phyloP scores from a whole-genome alignment of 352 stramenopile species.

The Thalassiosira hispida region DNA sequence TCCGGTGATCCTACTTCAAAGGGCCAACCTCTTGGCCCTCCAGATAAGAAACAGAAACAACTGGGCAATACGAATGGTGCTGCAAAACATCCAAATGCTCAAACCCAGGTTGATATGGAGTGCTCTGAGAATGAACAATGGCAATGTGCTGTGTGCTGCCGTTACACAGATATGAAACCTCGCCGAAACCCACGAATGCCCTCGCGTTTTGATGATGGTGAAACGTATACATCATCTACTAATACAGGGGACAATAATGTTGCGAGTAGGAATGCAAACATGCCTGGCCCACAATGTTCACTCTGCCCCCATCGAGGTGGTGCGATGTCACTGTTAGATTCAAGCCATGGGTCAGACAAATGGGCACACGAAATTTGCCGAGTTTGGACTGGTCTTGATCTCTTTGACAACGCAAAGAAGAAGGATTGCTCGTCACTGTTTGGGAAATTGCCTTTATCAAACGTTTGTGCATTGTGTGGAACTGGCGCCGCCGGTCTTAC shows the following conservation, averaged over 20 bases:
- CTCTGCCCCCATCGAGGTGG: conserved; percentile 72
- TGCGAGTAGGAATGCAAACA: conserved; percentile 32
- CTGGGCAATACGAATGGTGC: neutral
- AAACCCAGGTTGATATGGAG: neutral
- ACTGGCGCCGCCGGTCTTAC: conserved; percentile 38
- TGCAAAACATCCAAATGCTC: conserved; percentile 2
- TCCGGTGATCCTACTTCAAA: neutral
- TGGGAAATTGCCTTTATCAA: conserved; percentile 25
- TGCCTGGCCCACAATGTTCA: conserved; percentile 53
- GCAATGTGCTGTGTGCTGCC: conserved; percentile 55
- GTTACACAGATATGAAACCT: conserved; percentile 42
- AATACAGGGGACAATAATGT: conserved; percentile 5
- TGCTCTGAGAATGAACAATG: conserved; percentile 23
- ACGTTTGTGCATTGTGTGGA: conserved; percentile 68
- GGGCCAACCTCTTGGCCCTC: neutral
- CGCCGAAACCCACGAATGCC: conserved; percentile 34
- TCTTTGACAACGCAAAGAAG: conserved; percentile 11
- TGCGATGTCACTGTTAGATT: conserved; percentile 64
- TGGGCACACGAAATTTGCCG: conserved; percentile 80
- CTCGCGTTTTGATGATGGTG: conserved; percentile 46
- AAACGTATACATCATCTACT: conserved; percentile 27
- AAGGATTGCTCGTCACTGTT: conserved; percentile 5
- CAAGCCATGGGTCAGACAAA: conserved; percentile 11
- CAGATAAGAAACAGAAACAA: neutral
- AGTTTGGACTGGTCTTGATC: conserved; percentile 53